Conservation (phyloP, 2,329 filamentous ascomycete species). For the Clonostachys rosea region DNA sequence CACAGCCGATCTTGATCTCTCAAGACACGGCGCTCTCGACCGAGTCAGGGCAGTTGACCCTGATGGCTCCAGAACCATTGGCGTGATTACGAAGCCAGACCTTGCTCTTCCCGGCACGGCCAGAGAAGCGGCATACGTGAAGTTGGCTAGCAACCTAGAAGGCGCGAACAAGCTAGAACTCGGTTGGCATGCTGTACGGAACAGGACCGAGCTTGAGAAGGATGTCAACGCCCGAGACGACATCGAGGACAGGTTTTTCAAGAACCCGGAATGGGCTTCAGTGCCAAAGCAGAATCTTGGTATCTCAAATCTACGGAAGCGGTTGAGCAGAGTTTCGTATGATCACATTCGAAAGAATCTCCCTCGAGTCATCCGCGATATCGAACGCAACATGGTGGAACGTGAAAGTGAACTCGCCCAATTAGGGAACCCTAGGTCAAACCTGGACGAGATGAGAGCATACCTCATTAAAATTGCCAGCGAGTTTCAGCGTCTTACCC, state of each 20-base stretch:
- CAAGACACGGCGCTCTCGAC: constrained; percentile 32
- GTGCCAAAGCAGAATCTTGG: constrained; percentile 6
- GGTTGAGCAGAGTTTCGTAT: constrained; percentile 4
- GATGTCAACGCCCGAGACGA: constrained; percentile 11
- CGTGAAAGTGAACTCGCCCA: constrained; percentile 1
- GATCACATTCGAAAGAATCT: constrained; percentile 3
- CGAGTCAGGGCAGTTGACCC: constrained; percentile 30
- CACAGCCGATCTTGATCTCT: constrained; percentile 30
- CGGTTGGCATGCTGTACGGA: constrained; percentile 1
- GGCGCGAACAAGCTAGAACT: constrained; percentile 5
- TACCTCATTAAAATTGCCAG: constrained; percentile 28
- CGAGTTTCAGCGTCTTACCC: constrained; percentile 22
- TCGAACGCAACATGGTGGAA: constrained; percentile 5
- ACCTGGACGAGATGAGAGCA: constrained; percentile 12
- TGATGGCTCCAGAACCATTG: constrained; percentile 32
- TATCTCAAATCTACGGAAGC: constrained; percentile 2
- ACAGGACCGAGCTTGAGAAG: constrained; percentile 7
- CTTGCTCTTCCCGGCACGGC: constrained; percentile 15
- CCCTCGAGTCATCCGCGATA: constrained; percentile 3
- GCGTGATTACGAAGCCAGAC: constrained; percentile 57
- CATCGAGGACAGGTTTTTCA: constrained; percentile 19
- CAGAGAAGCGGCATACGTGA: constrained; percentile 7
- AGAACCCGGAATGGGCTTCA: constrained; percentile 10
- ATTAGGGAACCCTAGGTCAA: constrained; percentile 11
- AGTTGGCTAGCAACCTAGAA: constrained; percentile 9